Evolutionary conservation across 129 eudicot genomes (phyloP), one percentile per base, ranked within the genome.

Genomic region (Logfia minima): DNA sequence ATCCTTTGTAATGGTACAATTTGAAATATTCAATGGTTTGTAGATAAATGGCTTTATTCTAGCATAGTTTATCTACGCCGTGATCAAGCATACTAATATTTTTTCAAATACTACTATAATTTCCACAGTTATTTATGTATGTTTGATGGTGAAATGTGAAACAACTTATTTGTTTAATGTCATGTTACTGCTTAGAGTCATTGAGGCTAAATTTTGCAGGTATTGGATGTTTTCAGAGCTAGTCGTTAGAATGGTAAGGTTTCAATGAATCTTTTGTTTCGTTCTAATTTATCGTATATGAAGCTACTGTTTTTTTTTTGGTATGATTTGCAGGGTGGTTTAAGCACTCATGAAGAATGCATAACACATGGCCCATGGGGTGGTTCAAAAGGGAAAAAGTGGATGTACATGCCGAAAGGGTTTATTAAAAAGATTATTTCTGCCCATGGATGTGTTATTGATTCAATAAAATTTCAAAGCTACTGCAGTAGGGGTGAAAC

Each of bases 351-450:
- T 14, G 31, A 64, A 5, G 72, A 63, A 64, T 76, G 80, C 63
- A 76, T 65, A 8, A 11, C 13, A 9, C 72, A 17, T 39, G 72
- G 72, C n/a, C 72, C 80, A 28, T 65, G 72, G 76, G 76, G 76
- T 53, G 32, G 8, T 35, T 35, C 80, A 19, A 29, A 41, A 0
- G 63, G 71, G 24, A 21, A 16, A 67, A 31, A 4, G 0, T 64
- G 80, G 80, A 32, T 2, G 7, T 63, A 34, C 29, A 43, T 65
- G 29, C 80, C 63, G 11, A 6, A 43, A 45, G 61, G 72, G 28
- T 72, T 72, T 31, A 31, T 53, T 28, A 32, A 55, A 34, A 72
- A 52, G 9, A 72, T 72, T 6, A 53, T 0, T 39, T 3, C 55
- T 4, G 10, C 7, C 29, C 23, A 52, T 17, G 76, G 66, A 53